These are phyloP conservation scores for Yamadazyma dushanensis DNA, from an alignment of 1,139 yeast species.

Conservation along the genomic window DNA sequence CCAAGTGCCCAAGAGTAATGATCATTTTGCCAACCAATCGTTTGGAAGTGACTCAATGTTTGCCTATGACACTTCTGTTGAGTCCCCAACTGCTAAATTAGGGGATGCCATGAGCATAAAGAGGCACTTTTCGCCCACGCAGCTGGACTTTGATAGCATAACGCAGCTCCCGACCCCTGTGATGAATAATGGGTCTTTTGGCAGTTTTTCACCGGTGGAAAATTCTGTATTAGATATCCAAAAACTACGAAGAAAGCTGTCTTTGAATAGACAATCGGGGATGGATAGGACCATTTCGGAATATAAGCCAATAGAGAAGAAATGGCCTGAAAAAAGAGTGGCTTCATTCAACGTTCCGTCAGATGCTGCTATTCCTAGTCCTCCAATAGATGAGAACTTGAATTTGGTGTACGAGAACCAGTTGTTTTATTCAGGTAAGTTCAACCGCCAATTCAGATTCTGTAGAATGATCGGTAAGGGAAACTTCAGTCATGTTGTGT, in stretches of 20 bases:
- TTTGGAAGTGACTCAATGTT: not conserved
- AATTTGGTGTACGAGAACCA: constrained; percentile 7
- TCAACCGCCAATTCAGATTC: constrained; percentile 21
- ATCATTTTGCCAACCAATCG: not conserved
- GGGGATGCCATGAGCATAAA: constrained; percentile 1
- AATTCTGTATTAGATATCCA: constrained; percentile 4
- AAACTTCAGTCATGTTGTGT: constrained; percentile 57
- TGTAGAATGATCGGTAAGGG: constrained; percentile 52
- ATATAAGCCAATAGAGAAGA: constrained; percentile 31
- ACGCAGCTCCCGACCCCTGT: constrained; percentile 60
- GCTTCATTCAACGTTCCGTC: constrained; percentile 1
- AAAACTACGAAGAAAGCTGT: constrained; percentile 7
- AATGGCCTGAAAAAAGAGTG: constrained; percentile 8
- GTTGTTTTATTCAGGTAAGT: constrained; percentile 16
- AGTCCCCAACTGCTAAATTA: constrained; percentile 1
- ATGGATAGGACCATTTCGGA: constrained; percentile 33
- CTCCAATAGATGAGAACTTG: constrained; percentile 12
- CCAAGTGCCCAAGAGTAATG: not conserved
- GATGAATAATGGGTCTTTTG: constrained; percentile 42
- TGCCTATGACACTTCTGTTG: too few relatives aligned
- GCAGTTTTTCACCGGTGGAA: constrained; percentile 12
- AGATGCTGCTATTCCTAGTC: constrained; percentile 12
- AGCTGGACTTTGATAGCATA: constrained; percentile 38
- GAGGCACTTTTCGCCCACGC: constrained; percentile 4
- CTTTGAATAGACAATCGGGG: constrained; percentile 1